These are phyloP conservation scores for Exophiala sideris DNA, from an alignment of 2,329 filamentous ascomycete species.

Conservation along the genomic window DNA sequence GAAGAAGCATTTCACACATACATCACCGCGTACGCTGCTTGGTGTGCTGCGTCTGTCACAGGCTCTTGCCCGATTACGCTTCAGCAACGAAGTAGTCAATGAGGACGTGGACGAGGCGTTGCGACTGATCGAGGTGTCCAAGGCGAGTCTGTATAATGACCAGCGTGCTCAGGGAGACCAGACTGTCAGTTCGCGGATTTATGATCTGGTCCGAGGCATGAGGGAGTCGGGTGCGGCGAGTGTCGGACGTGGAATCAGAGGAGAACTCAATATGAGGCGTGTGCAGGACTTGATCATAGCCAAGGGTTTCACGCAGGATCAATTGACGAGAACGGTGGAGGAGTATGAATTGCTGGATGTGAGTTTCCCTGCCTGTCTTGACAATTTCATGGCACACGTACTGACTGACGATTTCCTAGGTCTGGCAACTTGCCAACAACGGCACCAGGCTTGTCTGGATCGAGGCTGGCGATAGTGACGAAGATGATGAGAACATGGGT, in stretches of 20 bases:
- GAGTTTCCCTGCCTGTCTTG: conserved; percentile 48
- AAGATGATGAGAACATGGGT: conserved; percentile 30
- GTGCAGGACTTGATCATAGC: conserved; percentile 89
- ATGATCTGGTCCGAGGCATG: conserved; percentile 86
- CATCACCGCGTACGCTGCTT: conserved; percentile 86
- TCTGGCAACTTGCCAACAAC: conserved; percentile 74
- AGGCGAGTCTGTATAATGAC: conserved; percentile 81
- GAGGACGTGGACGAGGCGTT: conserved; percentile 96
- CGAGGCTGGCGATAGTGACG: conserved; percentile 53
- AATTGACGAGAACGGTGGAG: conserved; percentile 80
- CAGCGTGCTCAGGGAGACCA: conserved; percentile 60
- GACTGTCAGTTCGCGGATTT: conserved; percentile 85
- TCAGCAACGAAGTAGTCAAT: conserved; percentile 76
- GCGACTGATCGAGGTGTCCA: conserved; percentile 85
- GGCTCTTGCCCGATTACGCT: conserved; percentile 86
- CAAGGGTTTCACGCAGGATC: conserved; percentile 94
- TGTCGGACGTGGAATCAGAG: conserved; percentile 64
- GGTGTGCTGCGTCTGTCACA: conserved; percentile 91
- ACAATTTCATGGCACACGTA: no score
- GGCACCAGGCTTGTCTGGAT: conserved; percentile 70
- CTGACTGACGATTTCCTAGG: conserved; percentile 50
- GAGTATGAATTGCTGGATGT: conserved; percentile 88
- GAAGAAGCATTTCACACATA: conserved; percentile 91
- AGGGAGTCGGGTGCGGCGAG: conserved; percentile 77
- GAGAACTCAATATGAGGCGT: conserved; percentile 81